These are phyloP conservation scores for Dittrichia graveolens DNA, from an alignment of 129 eudicot genomes.

Conservation along the genomic window DNA sequence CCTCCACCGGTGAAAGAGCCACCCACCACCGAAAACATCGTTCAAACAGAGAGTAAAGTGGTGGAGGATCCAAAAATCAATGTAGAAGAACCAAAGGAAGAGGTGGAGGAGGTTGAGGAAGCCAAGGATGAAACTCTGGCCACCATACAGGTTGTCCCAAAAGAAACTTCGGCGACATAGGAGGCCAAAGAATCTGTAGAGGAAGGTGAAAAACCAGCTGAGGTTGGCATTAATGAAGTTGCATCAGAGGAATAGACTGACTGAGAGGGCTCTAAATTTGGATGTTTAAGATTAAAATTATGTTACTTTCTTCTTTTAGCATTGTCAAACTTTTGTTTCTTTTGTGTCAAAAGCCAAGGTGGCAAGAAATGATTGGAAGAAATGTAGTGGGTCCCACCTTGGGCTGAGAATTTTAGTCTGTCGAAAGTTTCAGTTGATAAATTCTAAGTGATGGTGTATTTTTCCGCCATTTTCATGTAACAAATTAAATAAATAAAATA, in stretches of 20 bases:
- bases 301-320: slow-evolving; percentile 26
- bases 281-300: not conserved
- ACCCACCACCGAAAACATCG: not conserved
- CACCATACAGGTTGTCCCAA: not conserved
- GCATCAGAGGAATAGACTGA: slow-evolving; percentile 34
- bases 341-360: slow-evolving; percentile 27
- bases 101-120: slow-evolving; percentile 26
- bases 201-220: slow-evolving; percentile 15
- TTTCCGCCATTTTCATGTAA: too few species aligned
- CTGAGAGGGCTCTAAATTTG: slow-evolving; percentile 2
- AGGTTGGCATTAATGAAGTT: slow-evolving; percentile 26
- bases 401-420: not conserved
- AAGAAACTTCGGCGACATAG: slow-evolving; percentile 13
- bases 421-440: not conserved
- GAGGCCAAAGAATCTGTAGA: not conserved
- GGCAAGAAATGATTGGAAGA: slow-evolving; percentile 24
- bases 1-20: slow-evolving; percentile 17
- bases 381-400: slow-evolving; percentile 9
- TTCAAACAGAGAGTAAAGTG: slow-evolving; percentile 25
- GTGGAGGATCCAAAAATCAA: slow-evolving; percentile 25
- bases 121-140: slow-evolving; percentile 3
- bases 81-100: slow-evolving; percentile 26
- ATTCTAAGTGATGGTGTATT: too few species aligned
- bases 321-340: slow-evolving; percentile 21
- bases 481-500: too few species aligned